phyloP scores from a whole-genome alignment of 2,329 filamentous ascomycete species.

The Cladosporium sp. region DNA sequence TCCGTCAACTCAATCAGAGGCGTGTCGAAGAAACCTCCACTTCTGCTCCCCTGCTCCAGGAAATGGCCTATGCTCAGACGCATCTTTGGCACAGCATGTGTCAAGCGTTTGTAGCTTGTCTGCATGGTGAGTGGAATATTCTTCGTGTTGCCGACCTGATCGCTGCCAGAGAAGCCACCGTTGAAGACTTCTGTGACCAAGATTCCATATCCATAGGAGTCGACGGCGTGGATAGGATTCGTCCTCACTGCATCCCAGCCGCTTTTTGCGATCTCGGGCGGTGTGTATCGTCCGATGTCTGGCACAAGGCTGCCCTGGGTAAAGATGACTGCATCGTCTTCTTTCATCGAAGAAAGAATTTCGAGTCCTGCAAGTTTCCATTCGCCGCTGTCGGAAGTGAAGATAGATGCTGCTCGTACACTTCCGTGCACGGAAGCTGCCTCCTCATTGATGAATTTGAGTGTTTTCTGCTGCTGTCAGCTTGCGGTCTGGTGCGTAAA shows the following conservation, averaged over 20 bases:
- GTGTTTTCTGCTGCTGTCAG: conserved; percentile 63
- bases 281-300: conserved; percentile 78
- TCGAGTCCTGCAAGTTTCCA: conserved; percentile 97
- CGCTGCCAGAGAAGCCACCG: conserved; percentile 71
- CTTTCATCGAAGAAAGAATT: conserved; percentile 89
- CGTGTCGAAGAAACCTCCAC: conserved; percentile 87
- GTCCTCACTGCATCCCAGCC: conserved; percentile 93
- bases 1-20: conserved; percentile 89
- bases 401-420: conserved; percentile 81
- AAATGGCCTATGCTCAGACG: conserved; percentile 82
- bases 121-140: conserved; percentile 86
- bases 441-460: conserved; percentile 96
- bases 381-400: conserved; percentile 92
- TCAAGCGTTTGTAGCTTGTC: conserved; percentile 82
- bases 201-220: conserved; percentile 83
- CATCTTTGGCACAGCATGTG: conserved; percentile 86
- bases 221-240: conserved; percentile 75
- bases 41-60: conserved; percentile 80
- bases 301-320: conserved; percentile 85
- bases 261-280: conserved; percentile 79
- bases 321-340: conserved; percentile 91
- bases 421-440: conserved; percentile 88
- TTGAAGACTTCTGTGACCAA: conserved; percentile 92
- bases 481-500: background rate
- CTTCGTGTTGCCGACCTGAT: conserved; percentile 83